Conservation (phyloP, 345 rosid genomes). For the Syzygium oleosum region DNA sequence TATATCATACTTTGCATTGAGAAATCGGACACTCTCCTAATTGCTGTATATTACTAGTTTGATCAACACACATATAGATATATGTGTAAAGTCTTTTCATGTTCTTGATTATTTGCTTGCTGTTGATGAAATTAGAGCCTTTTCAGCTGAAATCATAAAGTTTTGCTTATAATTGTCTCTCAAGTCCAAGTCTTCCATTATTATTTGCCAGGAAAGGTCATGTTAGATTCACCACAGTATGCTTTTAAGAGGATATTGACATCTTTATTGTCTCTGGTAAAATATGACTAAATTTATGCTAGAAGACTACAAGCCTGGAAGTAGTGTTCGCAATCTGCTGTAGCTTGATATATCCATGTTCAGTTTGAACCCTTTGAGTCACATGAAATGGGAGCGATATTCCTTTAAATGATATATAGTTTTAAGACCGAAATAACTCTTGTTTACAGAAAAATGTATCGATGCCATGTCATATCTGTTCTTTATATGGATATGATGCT, state of each 20-base stretch:
- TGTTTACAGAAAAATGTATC: not conserved
- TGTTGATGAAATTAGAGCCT: not conserved
- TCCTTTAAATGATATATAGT: not conserved
- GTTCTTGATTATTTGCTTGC: not conserved
- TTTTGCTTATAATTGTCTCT: not conserved
- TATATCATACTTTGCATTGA: not conserved
- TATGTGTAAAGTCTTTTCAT: too few species aligned
- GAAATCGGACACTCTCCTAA: not conserved
- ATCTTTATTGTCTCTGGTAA: not conserved
- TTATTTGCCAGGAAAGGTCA: not conserved
- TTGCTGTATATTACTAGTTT: too few species aligned
- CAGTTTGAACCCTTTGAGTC: conserved; percentile 1
- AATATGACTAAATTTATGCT: not conserved
- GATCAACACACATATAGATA: not conserved
- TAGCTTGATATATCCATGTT: not conserved
- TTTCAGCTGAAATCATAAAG: not conserved
- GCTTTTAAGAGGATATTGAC: not conserved
- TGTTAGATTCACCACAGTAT: too few species aligned
- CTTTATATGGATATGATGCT: not conserved
- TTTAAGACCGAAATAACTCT: not conserved
- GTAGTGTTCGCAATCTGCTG: not conserved
- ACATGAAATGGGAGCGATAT: not conserved
- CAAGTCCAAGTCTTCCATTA: not conserved
- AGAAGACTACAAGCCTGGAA: not conserved
- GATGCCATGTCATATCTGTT: not conserved